Base-by-base conservation (phyloP, 2,329 filamentous ascomycete genomes). In the Dactylonectria macrodidyma region DNA sequence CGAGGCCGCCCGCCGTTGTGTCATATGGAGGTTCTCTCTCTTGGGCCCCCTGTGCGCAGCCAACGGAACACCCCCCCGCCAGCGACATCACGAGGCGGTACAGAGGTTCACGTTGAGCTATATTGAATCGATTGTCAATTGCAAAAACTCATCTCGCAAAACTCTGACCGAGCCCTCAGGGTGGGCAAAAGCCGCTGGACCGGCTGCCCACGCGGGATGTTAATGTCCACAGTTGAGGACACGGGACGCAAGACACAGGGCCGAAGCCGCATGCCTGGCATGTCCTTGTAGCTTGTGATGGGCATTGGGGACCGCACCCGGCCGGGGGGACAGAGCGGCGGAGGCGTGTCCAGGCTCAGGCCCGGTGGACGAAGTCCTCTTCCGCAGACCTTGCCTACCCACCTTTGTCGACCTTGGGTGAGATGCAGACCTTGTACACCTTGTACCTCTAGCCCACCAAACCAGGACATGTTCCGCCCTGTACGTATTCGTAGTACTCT, bases 1-100 rank as follows among this genome's bases (percentile, higher is more conserved):
- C 69, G 63, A 73, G 71, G 63, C 73, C 73, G 69, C 73, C 69
- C 61, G 46, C 41, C 41, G 41, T 69, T 71, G 74, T 75, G 69
- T 72, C 65, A 73, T 44, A n/a, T 44, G 41, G 16, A 19, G 41
- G 41, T 22, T 54, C 34, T 11, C 64, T 52, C 60, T 63, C 58
- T 44, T 66, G 38, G 56, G 38, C 47, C 62, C 62, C 22, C 36
- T 30, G 26, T 30, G 26, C 26, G 26, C 26, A 30, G 26, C 26
- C 26, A 30, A 30, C 26, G 26, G 7, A 30, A 4, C 26, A 4
- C 26, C 26, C 26, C 26, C 26, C 26, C 26, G 26, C 26, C 4
- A 51, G 46, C 51, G 60, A 24, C 19, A 74, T 61, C 24, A 57
- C 59, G 59, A 72, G 71, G 62, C 68, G 66, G 64, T 65, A 52